Conservation (phyloP, 2,329 filamentous ascomycete genomes). For the Zarea fungicola region DNA sequence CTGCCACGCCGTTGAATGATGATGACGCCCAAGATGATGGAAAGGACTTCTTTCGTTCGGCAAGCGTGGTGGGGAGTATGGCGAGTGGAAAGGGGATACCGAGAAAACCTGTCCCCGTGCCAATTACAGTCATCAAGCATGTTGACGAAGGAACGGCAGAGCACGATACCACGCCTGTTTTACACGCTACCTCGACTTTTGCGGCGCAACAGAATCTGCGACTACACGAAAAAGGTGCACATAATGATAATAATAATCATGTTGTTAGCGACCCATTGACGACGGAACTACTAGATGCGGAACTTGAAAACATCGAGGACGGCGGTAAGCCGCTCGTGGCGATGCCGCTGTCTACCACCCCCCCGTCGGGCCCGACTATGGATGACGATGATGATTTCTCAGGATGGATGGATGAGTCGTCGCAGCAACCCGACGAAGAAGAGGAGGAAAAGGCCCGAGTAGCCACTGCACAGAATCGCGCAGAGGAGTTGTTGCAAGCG, state of each 20-base stretch:
- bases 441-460: slow-evolving; percentile 4
- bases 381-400: slow-evolving; percentile 23
- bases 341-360: slow-evolving; percentile 13
- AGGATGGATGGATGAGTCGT: slow-evolving; percentile 24
- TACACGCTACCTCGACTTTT: background rate
- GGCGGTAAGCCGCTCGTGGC: slow-evolving; percentile 9
- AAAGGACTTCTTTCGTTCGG: background rate
- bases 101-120: background rate
- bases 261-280: background rate
- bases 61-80: background rate
- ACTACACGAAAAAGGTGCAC: background rate
- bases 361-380: background rate
- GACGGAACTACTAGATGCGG: background rate
- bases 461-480: background rate
- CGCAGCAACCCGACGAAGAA: background rate
- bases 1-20: slow-evolving; percentile 42
- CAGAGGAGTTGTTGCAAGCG: background rate
- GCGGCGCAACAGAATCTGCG: background rate
- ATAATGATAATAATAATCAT: too few relatives aligned
- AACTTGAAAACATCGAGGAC: background rate
- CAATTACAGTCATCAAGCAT: background rate
- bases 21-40: background rate
- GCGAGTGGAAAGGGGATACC: background rate
- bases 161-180: slow-evolving; percentile 4
- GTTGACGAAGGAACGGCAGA: background rate